Conservation (phyloP, 2,329 filamentous ascomycete species). For the Zymoseptoria crescenta region DNA sequence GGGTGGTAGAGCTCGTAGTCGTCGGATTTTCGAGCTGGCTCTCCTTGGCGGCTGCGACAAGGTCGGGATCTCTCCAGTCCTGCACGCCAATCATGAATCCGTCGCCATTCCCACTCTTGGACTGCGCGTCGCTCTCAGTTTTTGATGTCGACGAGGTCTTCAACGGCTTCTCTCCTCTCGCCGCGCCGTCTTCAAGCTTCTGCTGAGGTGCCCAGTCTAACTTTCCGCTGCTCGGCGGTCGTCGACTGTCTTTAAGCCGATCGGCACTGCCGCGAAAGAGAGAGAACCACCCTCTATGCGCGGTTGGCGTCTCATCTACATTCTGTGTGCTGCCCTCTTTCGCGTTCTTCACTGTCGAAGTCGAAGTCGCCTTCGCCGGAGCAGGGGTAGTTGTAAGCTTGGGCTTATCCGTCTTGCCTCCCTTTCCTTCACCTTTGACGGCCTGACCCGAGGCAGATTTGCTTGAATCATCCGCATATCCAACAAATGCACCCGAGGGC, state of each 20-base stretch:
- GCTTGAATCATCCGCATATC: constrained; percentile 37
- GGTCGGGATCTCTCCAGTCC: constrained; percentile 75
- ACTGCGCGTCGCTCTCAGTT: constrained; percentile 27
- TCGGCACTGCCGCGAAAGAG: constrained; percentile 27
- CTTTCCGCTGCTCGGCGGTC: constrained; percentile 64
- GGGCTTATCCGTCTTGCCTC: constrained; percentile 10
- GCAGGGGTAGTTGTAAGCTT: constrained; percentile 24
- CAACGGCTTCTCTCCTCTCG: constrained; percentile 29
- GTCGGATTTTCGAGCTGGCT: constrained; percentile 16
- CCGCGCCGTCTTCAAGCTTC: constrained; percentile 56
- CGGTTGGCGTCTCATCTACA: constrained; percentile 4
- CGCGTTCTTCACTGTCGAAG: constrained; percentile 9
- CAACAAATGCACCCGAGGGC: constrained; percentile 50
- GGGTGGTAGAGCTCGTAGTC: constrained; percentile 13
- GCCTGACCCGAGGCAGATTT: constrained; percentile 38
- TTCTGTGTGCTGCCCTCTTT: constrained; percentile 7
- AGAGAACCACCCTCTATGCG: constrained; percentile 36
- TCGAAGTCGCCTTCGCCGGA: constrained; percentile 10
- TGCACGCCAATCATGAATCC: constrained; percentile 76
- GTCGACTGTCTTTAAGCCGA: constrained; percentile 41
- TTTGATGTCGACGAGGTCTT: constrained; percentile 18
- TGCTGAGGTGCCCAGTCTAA: constrained; percentile 65
- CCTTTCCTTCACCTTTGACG: constrained; percentile 2
- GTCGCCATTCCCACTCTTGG: constrained; percentile 39
- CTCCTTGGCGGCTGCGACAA: constrained; percentile 44